Conservation (phyloP, 2,329 filamentous ascomycete species). For the Alternaria infectoria region DNA sequence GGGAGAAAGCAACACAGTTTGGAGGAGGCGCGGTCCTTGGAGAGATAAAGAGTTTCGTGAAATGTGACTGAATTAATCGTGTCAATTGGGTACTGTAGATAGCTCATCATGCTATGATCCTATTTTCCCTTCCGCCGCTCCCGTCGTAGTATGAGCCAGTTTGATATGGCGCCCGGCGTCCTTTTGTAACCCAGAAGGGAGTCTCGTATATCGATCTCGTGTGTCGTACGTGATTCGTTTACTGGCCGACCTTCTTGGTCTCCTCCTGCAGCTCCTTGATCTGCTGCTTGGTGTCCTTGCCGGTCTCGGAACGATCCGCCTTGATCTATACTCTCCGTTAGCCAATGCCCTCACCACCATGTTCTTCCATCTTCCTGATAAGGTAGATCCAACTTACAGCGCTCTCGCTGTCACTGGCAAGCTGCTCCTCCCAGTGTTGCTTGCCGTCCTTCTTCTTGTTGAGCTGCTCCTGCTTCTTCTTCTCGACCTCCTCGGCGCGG, state of each 20-base stretch:
- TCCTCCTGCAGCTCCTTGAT: constrained; percentile 57
- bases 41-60: background rate
- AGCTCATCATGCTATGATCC: background rate
- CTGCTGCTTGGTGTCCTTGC: constrained; percentile 46
- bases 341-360: background rate
- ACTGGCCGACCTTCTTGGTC: constrained; percentile 41
- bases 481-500: constrained; percentile 50
- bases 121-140: background rate
- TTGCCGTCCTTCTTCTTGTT: constrained; percentile 53
- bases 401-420: constrained; percentile 53
- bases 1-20: background rate
- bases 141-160: background rate
- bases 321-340: constrained; percentile 40
- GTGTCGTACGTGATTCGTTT: background rate
- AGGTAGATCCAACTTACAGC: constrained; percentile 32
- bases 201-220: background rate
- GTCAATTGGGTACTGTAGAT: constrained; percentile 2
- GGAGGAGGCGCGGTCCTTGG: too few relatives aligned
- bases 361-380: too few relatives aligned
- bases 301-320: constrained; percentile 52
- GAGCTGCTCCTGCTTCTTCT: constrained; percentile 52
- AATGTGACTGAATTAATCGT: background rate
- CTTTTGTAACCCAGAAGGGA: background rate
- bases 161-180: background rate
- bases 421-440: constrained; percentile 52